These are phyloP conservation scores for Nitzschia inconspicua DNA, from an alignment of 108 stramenopile species.

Conservation along the genomic window DNA sequence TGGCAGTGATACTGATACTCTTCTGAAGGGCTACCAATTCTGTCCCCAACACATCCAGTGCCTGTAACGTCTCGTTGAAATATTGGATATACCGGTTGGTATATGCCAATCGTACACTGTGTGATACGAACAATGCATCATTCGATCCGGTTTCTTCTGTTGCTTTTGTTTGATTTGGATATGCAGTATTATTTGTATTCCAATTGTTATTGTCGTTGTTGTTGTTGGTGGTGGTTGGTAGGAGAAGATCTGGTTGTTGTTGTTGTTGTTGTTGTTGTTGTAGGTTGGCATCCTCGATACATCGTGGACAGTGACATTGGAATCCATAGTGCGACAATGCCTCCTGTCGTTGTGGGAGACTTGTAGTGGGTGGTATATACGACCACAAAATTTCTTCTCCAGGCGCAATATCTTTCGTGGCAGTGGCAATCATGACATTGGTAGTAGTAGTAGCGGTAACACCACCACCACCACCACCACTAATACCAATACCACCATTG, in stretches of 20 bases:
- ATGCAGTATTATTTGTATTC: background rate
- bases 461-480: too few relatives aligned
- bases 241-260: background rate
- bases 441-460: too few relatives aligned
- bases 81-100: constrained; percentile 53
- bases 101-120: constrained; percentile 46
- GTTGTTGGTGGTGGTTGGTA: background rate
- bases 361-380: constrained; percentile 64
- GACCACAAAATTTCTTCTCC: constrained; percentile 75
- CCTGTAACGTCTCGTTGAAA: constrained; percentile 43
- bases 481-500: too few relatives aligned
- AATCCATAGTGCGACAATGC: constrained; percentile 50
- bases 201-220: background rate
- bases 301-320: constrained; percentile 55
- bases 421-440: constrained; percentile 71
- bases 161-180: constrained; percentile 6
- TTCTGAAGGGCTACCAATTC: too few relatives aligned
- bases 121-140: constrained; percentile 36
- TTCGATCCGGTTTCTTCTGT: constrained; percentile 3
- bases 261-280: background rate
- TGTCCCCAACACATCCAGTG: too few relatives aligned
- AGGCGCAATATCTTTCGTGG: constrained; percentile 36
- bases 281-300: constrained; percentile 32
- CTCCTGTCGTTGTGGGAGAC: constrained; percentile 35
- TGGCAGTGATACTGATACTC: too few relatives aligned